Conservation (phyloP, 352 stramenopile genomes). For the Thalassiosira exigua region DNA sequence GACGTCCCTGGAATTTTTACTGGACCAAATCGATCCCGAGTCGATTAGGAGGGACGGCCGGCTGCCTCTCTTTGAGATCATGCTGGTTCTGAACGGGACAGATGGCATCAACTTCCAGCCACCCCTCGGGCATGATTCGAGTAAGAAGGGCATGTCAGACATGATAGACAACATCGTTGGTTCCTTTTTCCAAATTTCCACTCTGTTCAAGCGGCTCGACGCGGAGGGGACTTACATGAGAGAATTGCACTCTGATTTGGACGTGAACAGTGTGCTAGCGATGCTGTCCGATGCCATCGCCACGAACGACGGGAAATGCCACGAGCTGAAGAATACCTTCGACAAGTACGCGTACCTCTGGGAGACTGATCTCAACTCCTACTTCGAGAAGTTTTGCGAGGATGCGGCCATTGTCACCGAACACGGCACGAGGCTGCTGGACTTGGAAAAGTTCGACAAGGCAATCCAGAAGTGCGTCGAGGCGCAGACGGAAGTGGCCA, state of each 20-base stretch:
- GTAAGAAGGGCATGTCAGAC: conserved; percentile 93
- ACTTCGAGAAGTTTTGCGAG: conserved; percentile 93
- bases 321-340: conserved; percentile 93
- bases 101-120: conserved; percentile 79
- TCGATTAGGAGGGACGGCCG: conserved; percentile 73
- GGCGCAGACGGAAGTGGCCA: conserved; percentile 91
- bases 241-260: conserved; percentile 96
- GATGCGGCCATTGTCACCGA: conserved; percentile 83
- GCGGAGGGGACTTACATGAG: conserved; percentile 95
- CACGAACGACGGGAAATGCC: conserved; percentile 92
- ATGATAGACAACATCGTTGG: conserved; percentile 96
- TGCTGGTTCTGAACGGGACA: conserved; percentile 91
- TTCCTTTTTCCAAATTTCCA: conserved; percentile 94
- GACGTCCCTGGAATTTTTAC: conserved; percentile 90
- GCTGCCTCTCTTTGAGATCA: conserved; percentile 96
- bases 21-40: conserved; percentile 92
- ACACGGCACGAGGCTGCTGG: conserved; percentile 89
- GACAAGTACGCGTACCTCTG: conserved; percentile 96
- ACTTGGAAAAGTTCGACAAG: conserved; percentile 94
- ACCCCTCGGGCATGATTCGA: conserved; percentile 67
- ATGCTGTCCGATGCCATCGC: conserved; percentile 92
- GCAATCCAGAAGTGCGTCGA: conserved; percentile 96
- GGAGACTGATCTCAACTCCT: conserved; percentile 91
- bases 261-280: conserved; percentile 93
- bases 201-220: conserved; percentile 95